Base-by-base conservation (phyloP, 2,329 filamentous ascomycete genomes). In the Venturia asperata region DNA sequence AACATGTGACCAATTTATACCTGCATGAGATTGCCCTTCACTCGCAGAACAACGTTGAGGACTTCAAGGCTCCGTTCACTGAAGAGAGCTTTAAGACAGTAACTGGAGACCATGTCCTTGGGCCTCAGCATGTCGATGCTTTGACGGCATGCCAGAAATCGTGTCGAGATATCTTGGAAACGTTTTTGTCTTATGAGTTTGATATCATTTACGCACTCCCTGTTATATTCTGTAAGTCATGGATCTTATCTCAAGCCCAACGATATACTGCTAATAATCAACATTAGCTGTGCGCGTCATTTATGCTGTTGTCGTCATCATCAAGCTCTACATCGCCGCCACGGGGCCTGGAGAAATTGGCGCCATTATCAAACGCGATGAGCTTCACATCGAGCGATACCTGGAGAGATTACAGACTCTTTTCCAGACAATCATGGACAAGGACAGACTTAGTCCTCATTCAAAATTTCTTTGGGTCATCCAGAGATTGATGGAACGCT, bases 291-390 rank as follows among this genome's bases (percentile, higher is more conserved):
- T 85, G 21, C 79, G 83, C 45, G 78, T 81, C 60, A 80, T 82
- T 13, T 85, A 85, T 69, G 81, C 83, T 17, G 77, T 83, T 27
- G 81, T 85, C 6, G 80, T 84, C 41, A 76, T 86, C 9, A 83
- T 85, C 74, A 85, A 85, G 69, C 80, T 86, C 76, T 84, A 83
- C 73, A 82, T 84, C 61, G 81, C 82, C 0, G 77, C 81, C 7
- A 79, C 77, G 4, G 77, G 75, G n/a, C 79, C 80, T 4, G 76
- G 75, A 24, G 80, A 83, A 69, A 74, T 83, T 1, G 77, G 78
- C 62, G 80, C 76, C 67, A 76, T 82, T 64, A 80, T 83, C 72
- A 77, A 77, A 47, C 75, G 78, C 43, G 76, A 80, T 55, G 76
- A 78, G 55, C 72, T 82, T 11, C 73, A 75, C n/a, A 77, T 82